Evolutionary conservation across 768 basidiomycete species (phyloP).

Genomic region (Tulasnella sp.): DNA sequence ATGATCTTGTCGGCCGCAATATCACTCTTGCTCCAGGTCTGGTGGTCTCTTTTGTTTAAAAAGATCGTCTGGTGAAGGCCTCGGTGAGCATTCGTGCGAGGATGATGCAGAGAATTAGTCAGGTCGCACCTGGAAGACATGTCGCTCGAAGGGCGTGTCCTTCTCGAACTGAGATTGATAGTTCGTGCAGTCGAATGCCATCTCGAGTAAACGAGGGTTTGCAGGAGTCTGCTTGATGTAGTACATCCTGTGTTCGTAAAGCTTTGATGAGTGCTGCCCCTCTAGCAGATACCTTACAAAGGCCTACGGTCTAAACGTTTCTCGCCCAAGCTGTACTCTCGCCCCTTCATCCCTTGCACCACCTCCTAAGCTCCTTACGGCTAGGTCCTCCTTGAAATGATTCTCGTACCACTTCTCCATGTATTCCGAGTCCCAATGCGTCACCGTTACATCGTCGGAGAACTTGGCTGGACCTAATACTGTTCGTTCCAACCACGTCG

Average conservation of each 20-base stretch:
- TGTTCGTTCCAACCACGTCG: slow-evolving; percentile 40
- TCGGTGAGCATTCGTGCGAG: neutral
- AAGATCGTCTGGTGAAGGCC: slow-evolving; percentile 26
- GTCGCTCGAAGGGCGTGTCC: slow-evolving; percentile 22
- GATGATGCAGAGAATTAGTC: neutral
- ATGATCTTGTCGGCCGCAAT: slow-evolving; percentile 26
- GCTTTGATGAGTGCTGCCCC: neutral
- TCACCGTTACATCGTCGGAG: slow-evolving; percentile 47
- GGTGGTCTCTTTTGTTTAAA: slow-evolving; percentile 25
- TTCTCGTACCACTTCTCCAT: slow-evolving; percentile 35
- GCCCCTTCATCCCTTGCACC: neutral
- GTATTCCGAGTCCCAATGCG: slow-evolving; percentile 47
- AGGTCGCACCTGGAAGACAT: slow-evolving; percentile 27
- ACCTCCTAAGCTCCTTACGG: neutral
- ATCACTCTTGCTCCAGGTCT: slow-evolving; percentile 24
- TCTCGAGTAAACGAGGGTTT: slow-evolving; percentile 4
- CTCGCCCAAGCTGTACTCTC: neutral
- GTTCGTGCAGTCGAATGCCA: slow-evolving; percentile 40
- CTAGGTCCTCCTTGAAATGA: slow-evolving; percentile 2
- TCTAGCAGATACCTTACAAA: neutral
- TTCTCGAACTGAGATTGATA: slow-evolving; percentile 43
- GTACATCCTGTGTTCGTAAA: neutral
- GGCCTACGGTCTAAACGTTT: slow-evolving; percentile 7
- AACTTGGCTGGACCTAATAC: slow-evolving; percentile 46
- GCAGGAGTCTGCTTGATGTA: slow-evolving; percentile 19